Percentiles rank a stretch among this genome's conserved stretches.
phyloP scores from a whole-genome alignment of 805 yeast genomes.

The Kuraishia molischiana region DNA sequence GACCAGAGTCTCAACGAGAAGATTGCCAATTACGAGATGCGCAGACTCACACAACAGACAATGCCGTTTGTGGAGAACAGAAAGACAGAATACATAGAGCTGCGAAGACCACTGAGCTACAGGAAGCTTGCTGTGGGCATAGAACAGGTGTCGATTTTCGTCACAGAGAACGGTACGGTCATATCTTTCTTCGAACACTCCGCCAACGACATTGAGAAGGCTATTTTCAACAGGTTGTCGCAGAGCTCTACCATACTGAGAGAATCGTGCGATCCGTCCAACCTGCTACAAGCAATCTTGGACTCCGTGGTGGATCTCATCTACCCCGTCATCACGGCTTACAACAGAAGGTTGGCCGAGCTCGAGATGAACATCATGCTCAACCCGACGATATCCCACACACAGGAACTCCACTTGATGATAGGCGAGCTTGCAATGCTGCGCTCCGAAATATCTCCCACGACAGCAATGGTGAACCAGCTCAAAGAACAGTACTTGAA shows the following conservation, averaged over 20 bases:
- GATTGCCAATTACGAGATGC: slow-evolving; percentile 16
- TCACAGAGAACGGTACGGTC: slow-evolving; percentile 33
- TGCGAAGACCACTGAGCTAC: slow-evolving; percentile 32
- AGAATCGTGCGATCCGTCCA: slow-evolving; percentile 40
- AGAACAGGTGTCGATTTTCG: slow-evolving; percentile 45
- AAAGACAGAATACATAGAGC: slow-evolving; percentile 23
- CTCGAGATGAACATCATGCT: slow-evolving; percentile 41
- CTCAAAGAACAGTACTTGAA: slow-evolving; percentile 27
- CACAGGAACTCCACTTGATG: slow-evolving; percentile 43
- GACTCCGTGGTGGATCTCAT: slow-evolving; percentile 46
- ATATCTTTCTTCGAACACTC: slow-evolving; percentile 50
- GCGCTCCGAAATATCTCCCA: slow-evolving; percentile 35
- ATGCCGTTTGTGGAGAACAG: slow-evolving; percentile 10
- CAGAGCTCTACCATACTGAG: slow-evolving; percentile 37
- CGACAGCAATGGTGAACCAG: slow-evolving; percentile 35
- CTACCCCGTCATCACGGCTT: slow-evolving; percentile 44
- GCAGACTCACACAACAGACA: slow-evolving; percentile 23
- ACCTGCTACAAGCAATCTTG: slow-evolving; percentile 41
- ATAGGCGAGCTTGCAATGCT: slow-evolving; percentile 41
- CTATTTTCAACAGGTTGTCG: slow-evolving; percentile 37
- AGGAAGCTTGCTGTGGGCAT: slow-evolving; percentile 36
- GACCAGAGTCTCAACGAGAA: slow-evolving; percentile 9
- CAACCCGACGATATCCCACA: slow-evolving; percentile 39
- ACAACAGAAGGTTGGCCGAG: slow-evolving; percentile 34
- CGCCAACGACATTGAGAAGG: slow-evolving; percentile 41